Percentiles rank a stretch among this genome's conserved stretches.
phyloP scores from a whole-genome alignment of 1,284 basidiomycete species.

The Cutaneotrichosporon mucoides region DNA sequence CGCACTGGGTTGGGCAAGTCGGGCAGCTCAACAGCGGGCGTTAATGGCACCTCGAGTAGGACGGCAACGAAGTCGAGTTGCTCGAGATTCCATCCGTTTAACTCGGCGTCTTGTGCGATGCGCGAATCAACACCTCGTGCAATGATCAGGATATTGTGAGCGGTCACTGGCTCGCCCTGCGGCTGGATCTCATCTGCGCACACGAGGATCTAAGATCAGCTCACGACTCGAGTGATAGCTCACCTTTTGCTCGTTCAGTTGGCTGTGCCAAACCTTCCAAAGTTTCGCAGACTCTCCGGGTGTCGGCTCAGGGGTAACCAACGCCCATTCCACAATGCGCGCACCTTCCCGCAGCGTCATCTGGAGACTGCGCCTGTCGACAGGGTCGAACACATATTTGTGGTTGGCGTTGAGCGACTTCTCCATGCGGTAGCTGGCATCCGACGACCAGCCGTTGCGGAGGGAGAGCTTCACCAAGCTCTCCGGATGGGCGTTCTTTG shows the following conservation, averaged over 20 bases:
- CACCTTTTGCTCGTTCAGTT: conserved; percentile 1
- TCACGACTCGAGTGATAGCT: background rate
- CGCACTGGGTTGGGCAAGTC: conserved; percentile 29
- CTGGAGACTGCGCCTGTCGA: conserved; percentile 2
- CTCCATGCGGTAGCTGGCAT: background rate
- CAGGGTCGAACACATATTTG: background rate
- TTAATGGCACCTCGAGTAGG: conserved; percentile 21
- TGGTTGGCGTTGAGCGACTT: background rate
- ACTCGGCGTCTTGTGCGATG: background rate
- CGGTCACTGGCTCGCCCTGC: background rate
- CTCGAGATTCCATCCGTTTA: conserved; percentile 4
- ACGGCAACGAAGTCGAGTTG: conserved; percentile 13
- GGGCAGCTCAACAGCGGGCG: conserved; percentile 12
- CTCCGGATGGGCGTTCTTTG: background rate
- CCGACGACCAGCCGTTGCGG: background rate
- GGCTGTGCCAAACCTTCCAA: background rate
- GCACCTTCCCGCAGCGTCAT: conserved; percentile 14
- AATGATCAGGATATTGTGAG: conserved; percentile 24
- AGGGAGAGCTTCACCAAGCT: background rate
- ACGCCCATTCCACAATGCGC: conserved; percentile 19
- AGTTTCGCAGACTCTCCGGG: no score
- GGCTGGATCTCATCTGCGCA: conserved; percentile 15
- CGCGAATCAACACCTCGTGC: background rate
- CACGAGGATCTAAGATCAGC: conserved; percentile 18
- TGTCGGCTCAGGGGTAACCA: background rate